These are phyloP conservation scores for Candolleomyces aberdarensis DNA, from an alignment of 768 basidiomycete species.

Conservation along the genomic window DNA sequence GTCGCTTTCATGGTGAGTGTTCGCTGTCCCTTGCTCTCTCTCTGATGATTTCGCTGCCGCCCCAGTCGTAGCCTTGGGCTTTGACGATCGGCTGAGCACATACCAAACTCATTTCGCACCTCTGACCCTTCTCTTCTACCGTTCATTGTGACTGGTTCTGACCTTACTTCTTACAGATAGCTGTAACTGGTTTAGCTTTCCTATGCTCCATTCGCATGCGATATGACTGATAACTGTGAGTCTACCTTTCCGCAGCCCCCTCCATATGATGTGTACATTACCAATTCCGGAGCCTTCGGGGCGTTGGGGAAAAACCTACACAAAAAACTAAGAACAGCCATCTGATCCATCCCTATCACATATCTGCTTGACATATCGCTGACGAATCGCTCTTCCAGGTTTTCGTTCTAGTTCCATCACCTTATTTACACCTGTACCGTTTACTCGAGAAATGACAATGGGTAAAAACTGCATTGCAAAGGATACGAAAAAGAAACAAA, in stretches of 20 bases:
- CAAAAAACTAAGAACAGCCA: conserved; percentile 61
- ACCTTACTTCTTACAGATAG: no score
- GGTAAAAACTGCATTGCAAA: not conserved
- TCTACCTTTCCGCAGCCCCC: conserved; percentile 1
- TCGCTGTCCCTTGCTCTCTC: conserved; percentile 2
- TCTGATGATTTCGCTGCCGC: conserved; percentile 71
- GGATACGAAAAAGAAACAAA: not conserved
- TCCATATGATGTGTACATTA: conserved; percentile 43
- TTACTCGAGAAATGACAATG: not conserved
- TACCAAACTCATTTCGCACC: conserved; percentile 61
- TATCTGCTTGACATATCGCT: not conserved
- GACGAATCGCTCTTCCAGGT: not conserved
- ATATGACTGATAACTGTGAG: not conserved
- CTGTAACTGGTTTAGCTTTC: no score
- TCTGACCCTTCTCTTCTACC: conserved; percentile 38
- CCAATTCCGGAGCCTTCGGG: conserved; percentile 41
- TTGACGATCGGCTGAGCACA: conserved; percentile 67
- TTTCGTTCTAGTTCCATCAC: not conserved
- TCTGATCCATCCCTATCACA: conserved; percentile 34
- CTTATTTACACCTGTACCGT: not conserved
- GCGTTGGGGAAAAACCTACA: conserved; percentile 42
- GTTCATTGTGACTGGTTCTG: no score
- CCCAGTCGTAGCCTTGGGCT: conserved; percentile 65
- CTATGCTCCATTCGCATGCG: not conserved
- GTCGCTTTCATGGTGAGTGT: conserved; percentile 4